These are phyloP conservation scores for Cladophialophora psammophila DNA, from an alignment of 2,329 filamentous ascomycete genomes.

Conservation along the genomic window DNA sequence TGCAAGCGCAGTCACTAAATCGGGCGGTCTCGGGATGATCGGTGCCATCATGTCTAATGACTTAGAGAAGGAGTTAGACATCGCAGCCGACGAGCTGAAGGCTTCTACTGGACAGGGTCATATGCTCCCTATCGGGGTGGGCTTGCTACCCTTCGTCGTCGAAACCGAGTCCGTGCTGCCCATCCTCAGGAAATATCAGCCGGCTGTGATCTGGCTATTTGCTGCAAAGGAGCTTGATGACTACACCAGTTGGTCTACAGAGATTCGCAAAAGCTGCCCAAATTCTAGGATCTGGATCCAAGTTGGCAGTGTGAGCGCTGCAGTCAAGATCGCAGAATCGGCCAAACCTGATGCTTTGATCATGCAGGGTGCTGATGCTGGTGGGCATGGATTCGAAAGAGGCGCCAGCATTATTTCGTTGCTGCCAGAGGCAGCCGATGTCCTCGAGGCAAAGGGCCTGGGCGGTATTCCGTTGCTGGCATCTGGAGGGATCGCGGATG, in stretches of 20 bases:
- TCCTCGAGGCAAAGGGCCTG: slow-evolving; percentile 37
- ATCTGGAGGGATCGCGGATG: slow-evolving; percentile 62
- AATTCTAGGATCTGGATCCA: slow-evolving; percentile 61
- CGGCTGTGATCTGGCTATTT: slow-evolving; percentile 51
- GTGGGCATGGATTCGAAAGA: slow-evolving; percentile 58
- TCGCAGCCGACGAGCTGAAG: slow-evolving; percentile 38
- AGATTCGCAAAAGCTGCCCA: slow-evolving; percentile 48
- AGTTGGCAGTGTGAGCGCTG: slow-evolving; percentile 57
- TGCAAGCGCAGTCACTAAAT: slow-evolving; percentile 65
- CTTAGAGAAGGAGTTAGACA: slow-evolving; percentile 43
- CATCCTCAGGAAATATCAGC: slow-evolving; percentile 43
- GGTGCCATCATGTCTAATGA: slow-evolving; percentile 59
- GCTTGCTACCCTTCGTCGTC: slow-evolving; percentile 48
- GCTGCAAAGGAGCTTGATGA: slow-evolving; percentile 44
- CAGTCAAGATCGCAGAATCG: slow-evolving; percentile 48
- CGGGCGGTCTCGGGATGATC: slow-evolving; percentile 63
- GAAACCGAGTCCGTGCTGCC: slow-evolving; percentile 18
- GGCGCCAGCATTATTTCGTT: slow-evolving; percentile 57
- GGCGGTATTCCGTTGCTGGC: slow-evolving; percentile 48
- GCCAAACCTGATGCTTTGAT: slow-evolving; percentile 24
- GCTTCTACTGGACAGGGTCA: slow-evolving; percentile 8
- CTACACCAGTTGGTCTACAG: slow-evolving; percentile 51
- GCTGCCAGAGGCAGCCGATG: slow-evolving; percentile 59
- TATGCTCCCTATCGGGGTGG: slow-evolving; percentile 49
- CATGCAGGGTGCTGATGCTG: slow-evolving; percentile 52